Evolutionary conservation across 2,329 filamentous ascomycete species (phyloP).

Genomic region (Talaromyces islandicus): DNA sequence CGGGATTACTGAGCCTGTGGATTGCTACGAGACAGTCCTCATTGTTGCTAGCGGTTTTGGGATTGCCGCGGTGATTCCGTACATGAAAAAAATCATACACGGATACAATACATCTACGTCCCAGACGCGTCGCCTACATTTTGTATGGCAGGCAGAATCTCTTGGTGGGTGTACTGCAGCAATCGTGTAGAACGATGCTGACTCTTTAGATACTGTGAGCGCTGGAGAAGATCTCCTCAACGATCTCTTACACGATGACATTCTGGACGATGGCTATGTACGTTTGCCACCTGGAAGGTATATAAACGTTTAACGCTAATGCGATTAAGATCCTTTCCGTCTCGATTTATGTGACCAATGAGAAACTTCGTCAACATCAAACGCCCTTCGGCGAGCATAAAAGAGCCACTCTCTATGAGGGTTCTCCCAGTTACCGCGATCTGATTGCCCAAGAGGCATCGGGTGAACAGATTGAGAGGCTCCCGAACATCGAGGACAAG

Average conservation of each 20-base stretch:
- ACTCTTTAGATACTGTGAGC: conserved; percentile 13
- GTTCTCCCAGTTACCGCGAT: conserved; percentile 14
- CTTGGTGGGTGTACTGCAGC: conserved; percentile 13
- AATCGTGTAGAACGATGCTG: neutral
- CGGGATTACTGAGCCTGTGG: conserved; percentile 20
- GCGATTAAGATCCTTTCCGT: conserved; percentile 19
- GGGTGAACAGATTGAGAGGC: conserved; percentile 16
- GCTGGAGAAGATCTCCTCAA: conserved; percentile 16
- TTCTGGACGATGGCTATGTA: conserved; percentile 22
- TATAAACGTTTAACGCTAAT: neutral
- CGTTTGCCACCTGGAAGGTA: conserved; percentile 4
- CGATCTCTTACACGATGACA: conserved; percentile 18
- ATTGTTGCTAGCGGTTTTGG: conserved; percentile 28
- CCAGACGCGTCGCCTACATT: conserved; percentile 21
- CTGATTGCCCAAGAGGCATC: conserved; percentile 18
- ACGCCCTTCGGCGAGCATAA: conserved; percentile 17
- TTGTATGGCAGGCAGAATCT: conserved; percentile 27
- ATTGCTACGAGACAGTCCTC: conserved; percentile 26
- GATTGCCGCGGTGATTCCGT: conserved; percentile 24
- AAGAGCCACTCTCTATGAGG: conserved; percentile 17
- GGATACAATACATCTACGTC: conserved; percentile 26
- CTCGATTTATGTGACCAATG: conserved; percentile 18
- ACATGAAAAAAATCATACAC: conserved; percentile 32
- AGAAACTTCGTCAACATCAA: conserved; percentile 14
- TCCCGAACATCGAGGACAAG: conserved; percentile 1